Conservation (phyloP, 2,329 filamentous ascomycete species). For the Cytospora mali region DNA sequence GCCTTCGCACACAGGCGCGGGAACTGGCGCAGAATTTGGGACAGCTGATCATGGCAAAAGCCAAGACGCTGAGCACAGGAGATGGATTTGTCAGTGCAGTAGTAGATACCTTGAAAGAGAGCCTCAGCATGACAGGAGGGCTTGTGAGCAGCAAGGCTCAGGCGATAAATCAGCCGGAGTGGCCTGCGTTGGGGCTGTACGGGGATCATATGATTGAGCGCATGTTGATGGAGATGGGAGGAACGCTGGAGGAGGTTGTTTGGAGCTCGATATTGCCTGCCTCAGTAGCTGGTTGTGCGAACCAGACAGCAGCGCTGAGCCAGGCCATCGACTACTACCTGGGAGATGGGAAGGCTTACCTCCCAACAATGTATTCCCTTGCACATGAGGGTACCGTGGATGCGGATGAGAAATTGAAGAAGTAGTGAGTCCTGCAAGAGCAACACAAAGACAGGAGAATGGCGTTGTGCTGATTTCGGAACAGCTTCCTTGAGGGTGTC, state of each 20-base stretch:
- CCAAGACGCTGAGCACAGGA: neutral
- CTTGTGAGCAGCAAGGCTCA: neutral
- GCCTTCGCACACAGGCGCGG: constrained; percentile 52
- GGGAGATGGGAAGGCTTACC: constrained; percentile 49
- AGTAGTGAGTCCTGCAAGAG: constrained; percentile 36
- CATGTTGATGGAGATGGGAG: constrained; percentile 55
- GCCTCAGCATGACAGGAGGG: neutral
- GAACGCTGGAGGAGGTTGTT: constrained; percentile 54
- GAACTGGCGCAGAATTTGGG: constrained; percentile 45
- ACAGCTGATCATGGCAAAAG: neutral
- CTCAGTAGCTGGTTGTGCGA: constrained; percentile 58
- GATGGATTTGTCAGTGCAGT: neutral
- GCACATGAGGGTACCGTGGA: constrained; percentile 52
- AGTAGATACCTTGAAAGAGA: constrained; percentile 37
- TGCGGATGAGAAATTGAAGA: constrained; percentile 49
- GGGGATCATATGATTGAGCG: constrained; percentile 59
- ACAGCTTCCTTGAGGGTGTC: constrained; percentile 57
- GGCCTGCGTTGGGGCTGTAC: constrained; percentile 55
- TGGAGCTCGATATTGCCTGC: constrained; percentile 60
- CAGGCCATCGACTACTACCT: constrained; percentile 65
- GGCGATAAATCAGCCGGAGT: constrained; percentile 19
- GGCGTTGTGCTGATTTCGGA: constrained; percentile 35
- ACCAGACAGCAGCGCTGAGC: constrained; percentile 60
- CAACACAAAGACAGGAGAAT: neutral
- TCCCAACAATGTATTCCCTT: constrained; percentile 55